Evolutionary conservation across 352 stramenopile species (phyloP).

Genomic region (Halophytophthora batemanensis): DNA sequence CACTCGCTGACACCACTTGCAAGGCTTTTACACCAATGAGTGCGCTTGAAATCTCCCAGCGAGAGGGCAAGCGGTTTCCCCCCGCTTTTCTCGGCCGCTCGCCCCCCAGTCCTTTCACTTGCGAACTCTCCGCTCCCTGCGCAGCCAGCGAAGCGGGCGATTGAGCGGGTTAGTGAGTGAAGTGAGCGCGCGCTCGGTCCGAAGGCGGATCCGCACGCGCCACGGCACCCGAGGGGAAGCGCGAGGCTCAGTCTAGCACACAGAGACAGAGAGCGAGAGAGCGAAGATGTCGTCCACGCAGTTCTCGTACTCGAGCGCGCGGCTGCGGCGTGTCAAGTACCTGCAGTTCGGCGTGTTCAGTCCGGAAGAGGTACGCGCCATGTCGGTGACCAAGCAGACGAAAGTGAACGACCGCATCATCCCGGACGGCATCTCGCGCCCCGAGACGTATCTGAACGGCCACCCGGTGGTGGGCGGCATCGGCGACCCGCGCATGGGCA

Average conservation of each 20-base stretch:
- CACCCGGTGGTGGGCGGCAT: slow-evolving; percentile 97
- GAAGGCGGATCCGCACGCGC: slow-evolving; percentile 2
- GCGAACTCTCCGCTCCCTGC: slow-evolving; percentile 66
- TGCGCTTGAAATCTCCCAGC: background rate
- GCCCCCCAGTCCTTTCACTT: slow-evolving; percentile 63
- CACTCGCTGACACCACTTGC: too few relatives aligned
- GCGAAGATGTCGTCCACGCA: slow-evolving; percentile 82
- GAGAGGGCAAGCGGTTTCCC: slow-evolving; percentile 22
- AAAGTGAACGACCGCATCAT: slow-evolving; percentile 97
- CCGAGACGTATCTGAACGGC: slow-evolving; percentile 88
- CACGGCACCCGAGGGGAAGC: background rate
- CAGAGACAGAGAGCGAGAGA: slow-evolving; percentile 4
- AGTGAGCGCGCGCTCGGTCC: slow-evolving; percentile 34
- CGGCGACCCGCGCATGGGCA: slow-evolving; percentile 98
- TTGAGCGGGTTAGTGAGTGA: slow-evolving; percentile 13
- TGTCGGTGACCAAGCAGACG: slow-evolving; percentile 96
- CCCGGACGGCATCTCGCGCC: slow-evolving; percentile 93
- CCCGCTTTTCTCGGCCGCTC: too few relatives aligned
- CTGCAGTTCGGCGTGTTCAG: slow-evolving; percentile 98
- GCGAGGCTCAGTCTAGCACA: too few relatives aligned
- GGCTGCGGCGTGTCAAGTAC: slow-evolving; percentile 95
- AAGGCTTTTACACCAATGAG: slow-evolving; percentile 34
- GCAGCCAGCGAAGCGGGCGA: slow-evolving; percentile 23
- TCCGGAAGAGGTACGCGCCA: slow-evolving; percentile 96
- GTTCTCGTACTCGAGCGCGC: slow-evolving; percentile 96